These are phyloP conservation scores for Funneliformis mosseae DNA, from an alignment of 192 early-diverging fungal species.

Conservation along the genomic window DNA sequence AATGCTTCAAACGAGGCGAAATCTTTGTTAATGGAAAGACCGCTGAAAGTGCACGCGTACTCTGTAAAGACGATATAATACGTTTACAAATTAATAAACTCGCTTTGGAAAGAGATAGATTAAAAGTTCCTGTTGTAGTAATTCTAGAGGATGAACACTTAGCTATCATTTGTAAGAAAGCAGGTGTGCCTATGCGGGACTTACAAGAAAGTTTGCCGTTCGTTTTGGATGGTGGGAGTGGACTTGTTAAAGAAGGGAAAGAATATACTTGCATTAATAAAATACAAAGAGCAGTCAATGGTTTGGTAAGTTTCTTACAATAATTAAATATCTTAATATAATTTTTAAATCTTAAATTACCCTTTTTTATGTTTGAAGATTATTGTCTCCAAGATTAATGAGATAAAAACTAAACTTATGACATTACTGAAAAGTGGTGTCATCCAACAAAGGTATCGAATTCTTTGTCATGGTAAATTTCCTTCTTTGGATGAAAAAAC, in stretches of 20 bases:
- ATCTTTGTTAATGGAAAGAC: slow-evolving; percentile 2
- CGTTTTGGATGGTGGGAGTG: background rate
- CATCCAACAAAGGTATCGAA: slow-evolving; percentile 10
- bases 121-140: background rate
- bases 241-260: background rate
- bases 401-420: slow-evolving; percentile 4
- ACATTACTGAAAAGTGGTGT: background rate
- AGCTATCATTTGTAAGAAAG: slow-evolving; percentile 1
- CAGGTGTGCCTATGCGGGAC: background rate
- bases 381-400: slow-evolving; percentile 6
- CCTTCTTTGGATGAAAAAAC: background rate
- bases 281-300: slow-evolving; percentile 9
- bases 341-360: background rate
- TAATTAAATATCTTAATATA: background rate
- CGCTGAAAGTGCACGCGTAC: background rate
- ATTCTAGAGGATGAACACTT: slow-evolving; percentile 6
- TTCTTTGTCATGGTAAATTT: slow-evolving; percentile 25
- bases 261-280: slow-evolving; percentile 8
- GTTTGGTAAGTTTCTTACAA: slow-evolving; percentile 13
- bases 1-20: slow-evolving; percentile 17
- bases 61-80: background rate
- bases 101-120: background rate
- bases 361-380: background rate
- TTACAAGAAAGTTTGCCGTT: slow-evolving; percentile 9
- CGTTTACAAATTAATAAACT: background rate